Evolutionary conservation across 2,329 filamentous ascomycete species (phyloP).

Genomic region (Pseudopithomyces chartarum): DNA sequence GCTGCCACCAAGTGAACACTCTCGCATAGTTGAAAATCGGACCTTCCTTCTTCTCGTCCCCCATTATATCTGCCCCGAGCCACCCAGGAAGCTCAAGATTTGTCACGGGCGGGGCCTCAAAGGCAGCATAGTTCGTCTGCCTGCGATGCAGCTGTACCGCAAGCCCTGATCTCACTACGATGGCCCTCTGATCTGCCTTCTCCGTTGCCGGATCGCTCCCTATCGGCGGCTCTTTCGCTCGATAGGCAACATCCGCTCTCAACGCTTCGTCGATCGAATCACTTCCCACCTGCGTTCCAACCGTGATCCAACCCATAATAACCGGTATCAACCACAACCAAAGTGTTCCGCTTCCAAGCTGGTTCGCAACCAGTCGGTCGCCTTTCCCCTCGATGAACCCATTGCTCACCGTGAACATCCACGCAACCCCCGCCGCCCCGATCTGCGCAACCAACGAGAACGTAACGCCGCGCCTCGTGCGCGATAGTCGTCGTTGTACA

Average conservation of each 20-base stretch:
- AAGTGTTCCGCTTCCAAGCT: constrained; percentile 23
- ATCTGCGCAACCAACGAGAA: no score
- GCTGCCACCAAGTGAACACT: constrained; percentile 27
- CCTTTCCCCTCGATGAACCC: constrained; percentile 16
- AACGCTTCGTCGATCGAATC: constrained; percentile 25
- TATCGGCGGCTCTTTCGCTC: constrained; percentile 5
- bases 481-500: constrained; percentile 13
- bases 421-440: not conserved
- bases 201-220: constrained; percentile 12
- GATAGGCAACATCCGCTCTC: constrained; percentile 9
- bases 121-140: constrained; percentile 18
- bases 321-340: constrained; percentile 30
- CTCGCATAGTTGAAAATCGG: constrained; percentile 31
- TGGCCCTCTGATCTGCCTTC: constrained; percentile 14
- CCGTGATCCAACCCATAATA: constrained; percentile 25
- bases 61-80: constrained; percentile 22
- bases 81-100: constrained; percentile 19
- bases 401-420: constrained; percentile 21
- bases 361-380: constrained; percentile 17
- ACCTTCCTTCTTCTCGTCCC: constrained; percentile 24
- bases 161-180: constrained; percentile 16
- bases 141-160: constrained; percentile 16
- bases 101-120: constrained; percentile 16
- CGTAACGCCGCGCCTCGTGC: constrained; percentile 13
- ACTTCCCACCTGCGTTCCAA: constrained; percentile 20